phyloP scores from a whole-genome alignment of 208 protist genomes.

The Leptomonas pyrrhocoris region DNA sequence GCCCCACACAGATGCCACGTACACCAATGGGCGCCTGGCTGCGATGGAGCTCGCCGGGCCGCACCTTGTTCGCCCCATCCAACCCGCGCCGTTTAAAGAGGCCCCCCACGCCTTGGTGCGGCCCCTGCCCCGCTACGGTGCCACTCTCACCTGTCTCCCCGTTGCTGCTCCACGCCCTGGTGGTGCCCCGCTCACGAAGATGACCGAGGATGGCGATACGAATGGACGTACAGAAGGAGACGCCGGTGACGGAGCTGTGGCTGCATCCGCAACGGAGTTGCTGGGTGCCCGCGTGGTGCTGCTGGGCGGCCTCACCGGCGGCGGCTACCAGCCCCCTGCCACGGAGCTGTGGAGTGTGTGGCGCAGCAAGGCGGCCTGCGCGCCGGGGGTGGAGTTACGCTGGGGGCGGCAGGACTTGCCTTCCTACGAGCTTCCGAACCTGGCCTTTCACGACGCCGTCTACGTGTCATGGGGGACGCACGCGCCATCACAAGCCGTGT shows the following conservation, averaged over 20 bases:
- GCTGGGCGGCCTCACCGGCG: constrained; percentile 29
- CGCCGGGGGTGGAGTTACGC: constrained; percentile 8
- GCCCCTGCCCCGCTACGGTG: constrained; percentile 54
- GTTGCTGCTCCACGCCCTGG: constrained; percentile 3
- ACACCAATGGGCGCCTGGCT: constrained; percentile 25
- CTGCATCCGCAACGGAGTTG: not conserved
- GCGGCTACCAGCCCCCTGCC: constrained; percentile 28
- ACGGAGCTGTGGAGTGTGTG: constrained; percentile 48
- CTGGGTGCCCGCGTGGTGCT: constrained; percentile 27
- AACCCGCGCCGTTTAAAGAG: constrained; percentile 56
- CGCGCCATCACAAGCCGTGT: not conserved
- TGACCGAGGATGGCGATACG: not conserved
- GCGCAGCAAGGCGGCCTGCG: constrained; percentile 19
- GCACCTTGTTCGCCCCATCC: constrained; percentile 35
- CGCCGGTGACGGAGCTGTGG: constrained; percentile 18
- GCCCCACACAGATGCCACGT: constrained; percentile 29
- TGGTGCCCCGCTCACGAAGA: not conserved
- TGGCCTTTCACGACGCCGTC: constrained; percentile 51
- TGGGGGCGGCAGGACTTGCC: constrained; percentile 42
- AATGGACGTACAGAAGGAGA: too few relatives aligned
- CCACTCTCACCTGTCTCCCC: constrained; percentile 40
- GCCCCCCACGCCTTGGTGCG: constrained; percentile 49
- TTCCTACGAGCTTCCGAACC: constrained; percentile 45
- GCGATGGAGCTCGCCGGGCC: constrained; percentile 48
- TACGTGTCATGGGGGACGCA: constrained; percentile 22